Evolutionary conservation across 768 basidiomycete genomes (phyloP), one percentile per base, ranked within the genome.

Genomic region (Leccinum aurantiacum): DNA sequence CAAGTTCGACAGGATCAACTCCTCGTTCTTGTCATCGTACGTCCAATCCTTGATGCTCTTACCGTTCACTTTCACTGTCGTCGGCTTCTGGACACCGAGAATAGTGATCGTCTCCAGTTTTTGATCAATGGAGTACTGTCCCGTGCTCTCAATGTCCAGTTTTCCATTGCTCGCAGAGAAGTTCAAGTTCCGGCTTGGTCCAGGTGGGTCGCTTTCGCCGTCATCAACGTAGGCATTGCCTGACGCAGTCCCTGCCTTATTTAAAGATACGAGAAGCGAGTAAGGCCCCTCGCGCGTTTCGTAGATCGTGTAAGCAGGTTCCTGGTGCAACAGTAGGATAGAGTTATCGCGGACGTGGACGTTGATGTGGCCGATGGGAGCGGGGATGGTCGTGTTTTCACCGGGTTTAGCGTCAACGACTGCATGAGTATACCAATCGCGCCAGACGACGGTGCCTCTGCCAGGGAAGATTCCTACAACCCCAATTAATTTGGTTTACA

Each of bases 291-390:
- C 72, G 4, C 81, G 79, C 1, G 89, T 90, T 69, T 88, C 88
- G 56, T 81, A 79, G 62, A 84, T 80, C 1, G 89, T 92, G 71
- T 90, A 90, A 1, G 73, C 84, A 9, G 90, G 87, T 55, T 78
- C 61, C 10, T 81, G 74, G 67, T 91, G 84, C 44, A 90, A 69
- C 19, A 91, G 80, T 11, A 92, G 70, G 31, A 84, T 84, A 17
- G 87, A 79, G 25, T 85, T 84, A 58, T 86, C 84, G n/a, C 90
- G 83, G 59, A 92, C 71, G 68, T 91, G 89, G 25, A 91, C 85
- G 60, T 87, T 87, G 72, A 92, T 91, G 67, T 90, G 85, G 17
- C 85, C 80, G 3, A 92, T 82, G 4, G 89, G 89, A 3, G 88
- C 87, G n/a, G 75, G 67, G 51, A 91, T 76, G 5, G 83, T 84